phyloP scores from a whole-genome alignment of 352 stramenopile species.

The Halophytophthora batemanensis region DNA sequence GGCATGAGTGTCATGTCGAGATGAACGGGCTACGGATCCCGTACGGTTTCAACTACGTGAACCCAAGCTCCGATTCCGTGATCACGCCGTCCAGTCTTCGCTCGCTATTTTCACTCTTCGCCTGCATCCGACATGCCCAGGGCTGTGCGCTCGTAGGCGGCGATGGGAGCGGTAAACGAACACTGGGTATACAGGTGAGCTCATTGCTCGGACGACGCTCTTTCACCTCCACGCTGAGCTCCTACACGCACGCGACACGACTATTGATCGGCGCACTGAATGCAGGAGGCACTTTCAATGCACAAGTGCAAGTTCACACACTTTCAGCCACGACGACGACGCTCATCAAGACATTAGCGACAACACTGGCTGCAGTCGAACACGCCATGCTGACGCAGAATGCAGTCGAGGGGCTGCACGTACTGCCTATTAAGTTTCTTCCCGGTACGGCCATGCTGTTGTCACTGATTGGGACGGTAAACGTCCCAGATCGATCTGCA shows the following conservation, averaged over 20 bases:
- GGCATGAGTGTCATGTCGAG: conserved; percentile 61
- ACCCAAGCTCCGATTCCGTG: conserved; percentile 23
- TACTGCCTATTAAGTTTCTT: conserved; percentile 27
- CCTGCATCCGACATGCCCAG: conserved; percentile 38
- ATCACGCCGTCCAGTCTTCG: conserved; percentile 46
- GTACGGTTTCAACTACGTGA: conserved; percentile 69
- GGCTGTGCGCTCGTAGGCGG: conserved; percentile 22
- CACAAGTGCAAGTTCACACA: conserved; percentile 8
- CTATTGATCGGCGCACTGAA: conserved; percentile 43
- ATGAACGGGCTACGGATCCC: conserved; percentile 42
- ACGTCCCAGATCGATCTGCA: background rate
- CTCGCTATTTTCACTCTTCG: conserved; percentile 49
- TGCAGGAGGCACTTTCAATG: conserved; percentile 37
- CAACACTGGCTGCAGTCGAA: conserved; percentile 26
- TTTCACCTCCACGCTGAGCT: conserved; percentile 26
- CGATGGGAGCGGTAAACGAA: conserved; percentile 32
- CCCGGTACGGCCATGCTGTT: conserved; percentile 39
- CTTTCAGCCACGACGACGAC: background rate
- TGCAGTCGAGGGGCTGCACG: conserved; percentile 24
- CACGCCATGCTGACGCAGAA: conserved; percentile 35
- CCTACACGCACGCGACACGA: conserved; percentile 29
- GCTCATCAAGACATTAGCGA: conserved; percentile 28
- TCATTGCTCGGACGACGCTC: conserved; percentile 37
- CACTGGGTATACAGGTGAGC: conserved; percentile 38
- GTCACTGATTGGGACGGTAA: conserved; percentile 5